A percentile compares a stretch with the other conserved stretches of the same genome.
Evolutionary conservation across 2,329 filamentous ascomycete species (phyloP).

Genomic region (Dothiorella sarmentorum): DNA sequence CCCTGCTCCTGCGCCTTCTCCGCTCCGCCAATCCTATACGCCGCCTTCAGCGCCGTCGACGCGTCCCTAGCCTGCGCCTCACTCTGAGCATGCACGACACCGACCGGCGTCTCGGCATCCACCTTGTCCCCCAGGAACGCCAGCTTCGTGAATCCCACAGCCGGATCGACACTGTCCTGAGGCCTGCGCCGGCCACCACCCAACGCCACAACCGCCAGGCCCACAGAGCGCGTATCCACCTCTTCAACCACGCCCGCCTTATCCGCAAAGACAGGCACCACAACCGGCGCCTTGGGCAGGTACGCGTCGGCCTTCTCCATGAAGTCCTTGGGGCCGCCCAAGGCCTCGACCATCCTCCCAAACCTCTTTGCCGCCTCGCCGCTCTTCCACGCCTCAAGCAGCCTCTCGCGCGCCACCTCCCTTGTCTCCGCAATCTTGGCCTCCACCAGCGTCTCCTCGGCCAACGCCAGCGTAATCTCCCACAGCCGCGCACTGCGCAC

Average conservation of each 20-base stretch:
- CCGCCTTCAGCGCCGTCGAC: conserved; percentile 6
- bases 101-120: neutral
- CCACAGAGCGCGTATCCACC: conserved; percentile 13
- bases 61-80: conserved; percentile 10
- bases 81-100: conserved; percentile 9
- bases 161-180: conserved; percentile 7
- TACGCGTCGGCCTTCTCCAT: neutral
- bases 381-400: conserved; percentile 15
- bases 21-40: conserved; percentile 1
- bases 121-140: conserved; percentile 8
- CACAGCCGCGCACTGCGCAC: conserved; percentile 9
- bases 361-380: conserved; percentile 6
- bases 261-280: conserved; percentile 4
- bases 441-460: conserved; percentile 16
- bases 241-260: conserved; percentile 2
- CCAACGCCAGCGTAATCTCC: conserved; percentile 15
- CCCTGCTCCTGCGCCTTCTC: neutral
- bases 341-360: conserved; percentile 1
- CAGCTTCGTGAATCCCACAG: conserved; percentile 12
- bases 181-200: conserved; percentile 14
- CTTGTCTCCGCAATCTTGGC: neutral
- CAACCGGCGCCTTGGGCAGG: neutral
- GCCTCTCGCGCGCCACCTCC: neutral
- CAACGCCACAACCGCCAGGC: conserved; percentile 16
- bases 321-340: conserved; percentile 12